Evolutionary conservation across 225 moss, liverwort and hornwort species (phyloP), one percentile per base, ranked within the genome.

Genomic region (Antitrichia curtipendula): DNA sequence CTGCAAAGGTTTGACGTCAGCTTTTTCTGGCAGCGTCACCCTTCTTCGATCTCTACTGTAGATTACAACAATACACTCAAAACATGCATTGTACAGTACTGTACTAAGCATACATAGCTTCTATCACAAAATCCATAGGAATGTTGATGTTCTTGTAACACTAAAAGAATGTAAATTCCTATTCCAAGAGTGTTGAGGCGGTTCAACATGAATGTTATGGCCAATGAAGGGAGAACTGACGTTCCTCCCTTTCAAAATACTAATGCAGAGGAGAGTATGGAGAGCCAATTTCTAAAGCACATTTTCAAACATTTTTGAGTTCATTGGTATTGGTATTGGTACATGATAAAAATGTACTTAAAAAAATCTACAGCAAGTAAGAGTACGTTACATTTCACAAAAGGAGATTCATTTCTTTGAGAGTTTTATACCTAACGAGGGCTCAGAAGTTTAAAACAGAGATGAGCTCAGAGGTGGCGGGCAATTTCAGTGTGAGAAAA

Each of bases 331-430:
- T 78, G 78, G 57, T 84, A 70, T 81, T 57, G 82, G 56, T 82
- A 78, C 82, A 87, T 41, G 71, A 89, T 50, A 24, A 89, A 89
- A 86, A 83, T 81, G 80, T n/a, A 66, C 60, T 88, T 74, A 53
- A 82, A 53, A 82, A 58, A 85, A n/a, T n/a, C 86, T 78, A 85
- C 66, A 86, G 86, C 61, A 81, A 70, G 84, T 88, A 90, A 83
- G 75, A 83, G 75, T 86, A 84, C 70, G 31, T 86, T 88, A 86
- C 86, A 88, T 71, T 83, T 61, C 70, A 81, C 47, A 77, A 50
- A 56, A 75, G 47, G 56, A 16, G 61, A 41, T 86, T 69, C 50
- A 31, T 58, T 41, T 82, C 31, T 75, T 77, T n/a, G 40, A 76
- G 69, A 53, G 40, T 27, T 52, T 53, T 50, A 15, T 16, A 77